Base-by-base conservation (phyloP, 768 basidiomycete genomes). In the Cubamyces lactineus region DNA sequence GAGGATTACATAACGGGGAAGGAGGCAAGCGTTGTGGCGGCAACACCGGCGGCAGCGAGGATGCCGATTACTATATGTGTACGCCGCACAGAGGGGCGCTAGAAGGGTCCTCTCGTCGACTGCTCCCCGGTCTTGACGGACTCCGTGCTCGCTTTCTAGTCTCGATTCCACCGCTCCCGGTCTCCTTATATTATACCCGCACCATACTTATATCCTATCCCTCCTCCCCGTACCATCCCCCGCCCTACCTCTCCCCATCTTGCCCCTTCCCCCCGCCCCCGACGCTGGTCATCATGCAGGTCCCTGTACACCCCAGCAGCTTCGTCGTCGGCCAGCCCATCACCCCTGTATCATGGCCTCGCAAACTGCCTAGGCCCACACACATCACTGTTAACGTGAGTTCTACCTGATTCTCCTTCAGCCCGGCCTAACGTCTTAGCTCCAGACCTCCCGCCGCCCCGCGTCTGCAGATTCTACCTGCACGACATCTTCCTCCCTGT, bases 281-380 rank as follows among this genome's bases (percentile, higher is more conserved):
- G 28, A 21, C 57, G 41, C 49, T 23, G 38, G 21, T 51, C 49
- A 47, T 42, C 51, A 64, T 64, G 63, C 58, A 64, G 58, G 58
- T 64, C 39, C 58, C 53, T 21, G 24, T 64, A 17, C 63, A 56
- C 28, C 62, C 62, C 52, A 59, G 57, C 57, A 59, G 58, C 63
- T 64, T 64, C 58, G 63, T 64, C 42, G 49, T 56, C 53, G 63
- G 63, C 2, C 63, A 64, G 39, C 63, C 63, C 49, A 64, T 64
- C 52, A 47, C 43, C 34, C 63, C 63, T n/a, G 39, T 64, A 23
- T 64, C 63, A 17, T 64, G 63, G 63, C 63, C 63, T 23, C 63
- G 63, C 53, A 64, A 64, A 54, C 53, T 64, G 15, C 63, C 63
- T 30, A 56, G 45, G 53, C 63, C 63, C 4, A 26, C 58, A 3